Evolutionary conservation across 2,329 filamentous ascomycete genomes (phyloP).

Genomic region (Calycina marina): DNA sequence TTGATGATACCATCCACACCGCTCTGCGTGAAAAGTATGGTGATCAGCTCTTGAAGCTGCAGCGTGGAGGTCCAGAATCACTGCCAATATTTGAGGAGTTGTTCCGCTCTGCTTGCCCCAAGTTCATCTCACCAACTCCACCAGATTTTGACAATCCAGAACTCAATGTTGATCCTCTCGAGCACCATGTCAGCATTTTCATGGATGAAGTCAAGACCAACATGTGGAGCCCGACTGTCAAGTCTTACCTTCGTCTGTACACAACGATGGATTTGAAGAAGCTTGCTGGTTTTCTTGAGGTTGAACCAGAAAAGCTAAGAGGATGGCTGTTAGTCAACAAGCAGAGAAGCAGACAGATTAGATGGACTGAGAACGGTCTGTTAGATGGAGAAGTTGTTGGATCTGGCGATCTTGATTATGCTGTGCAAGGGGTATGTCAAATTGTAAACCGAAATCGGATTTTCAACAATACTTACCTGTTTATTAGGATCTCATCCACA

Average conservation of each 20-base stretch:
- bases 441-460: constrained; percentile 1
- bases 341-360: constrained; percentile 91
- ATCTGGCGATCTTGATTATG: constrained; percentile 92
- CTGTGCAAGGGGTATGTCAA: constrained; percentile 71
- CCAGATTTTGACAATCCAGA: constrained; percentile 96
- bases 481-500: constrained; percentile 83
- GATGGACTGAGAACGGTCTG: constrained; percentile 82
- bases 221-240: constrained; percentile 94
- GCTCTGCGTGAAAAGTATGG: constrained; percentile 98
- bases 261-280: constrained; percentile 99
- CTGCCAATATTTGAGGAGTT: constrained; percentile 97
- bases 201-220: constrained; percentile 99
- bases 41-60: constrained; percentile 91
- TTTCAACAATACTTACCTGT: constrained; percentile 10
- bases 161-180: constrained; percentile 88
- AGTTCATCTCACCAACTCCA: constrained; percentile 95
- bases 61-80: constrained; percentile 87
- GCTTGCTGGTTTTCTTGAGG: constrained; percentile 85
- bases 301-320: constrained; percentile 89
- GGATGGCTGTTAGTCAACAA: constrained; percentile 95
- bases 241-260: constrained; percentile 97
- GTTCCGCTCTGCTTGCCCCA: constrained; percentile 94
- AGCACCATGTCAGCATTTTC: constrained; percentile 95
- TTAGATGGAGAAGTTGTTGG: constrained; percentile 88
- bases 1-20: constrained; percentile 98